Base-by-base conservation (phyloP, 2,329 filamentous ascomycete species). In the Hymenoscyphus fructigenus region DNA sequence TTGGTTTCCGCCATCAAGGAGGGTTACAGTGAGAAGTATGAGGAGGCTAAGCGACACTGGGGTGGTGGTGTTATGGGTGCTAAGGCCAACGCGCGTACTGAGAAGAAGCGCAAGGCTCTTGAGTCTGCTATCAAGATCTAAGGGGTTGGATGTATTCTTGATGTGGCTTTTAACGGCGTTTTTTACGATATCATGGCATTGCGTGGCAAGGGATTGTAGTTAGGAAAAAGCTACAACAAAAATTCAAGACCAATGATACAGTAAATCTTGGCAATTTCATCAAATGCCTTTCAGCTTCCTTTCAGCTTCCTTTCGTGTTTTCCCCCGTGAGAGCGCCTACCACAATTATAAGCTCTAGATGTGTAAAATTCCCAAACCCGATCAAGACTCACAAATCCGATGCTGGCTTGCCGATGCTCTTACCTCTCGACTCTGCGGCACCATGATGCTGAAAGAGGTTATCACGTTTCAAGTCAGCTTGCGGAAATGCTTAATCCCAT, bases 1-100 rank as follows among this genome's bases (percentile, higher is more conserved):
- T 90, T 99, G 79, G 84, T 97, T 79, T 91, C 91, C 72, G 89
- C 95, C 79, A 85, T 99, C 88, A 98, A 99, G 90, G 94, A 98
- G 78, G 95, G 94, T 75, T 99, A 96, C 88, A 83, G 91, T 77
- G 93, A 96, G 83, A 96, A 96, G 88, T 91, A 91, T 81, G 94
- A 98, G 84, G 91, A 93, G 79, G 82, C 87, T 77, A 91, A 92
- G 82, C 89, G 91, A 81, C 91, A 94, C 84, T 99, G 96, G 95
- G 95, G 96, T 85, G 95, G 95, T 88, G 96, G 96, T 83, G 97
- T 99, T 85, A 97, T 99, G 93, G 89, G 95, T 78, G 86, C 89
- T 80, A 99, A 99, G 92, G 93, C 95, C 79, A 88, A 88, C 73
- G 88, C 86, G 71, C 83, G 84, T 75, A 83, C 84, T 78, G 85